A percentile compares a stretch with the other conserved stretches of the same genome.
Conservation (phyloP, 1,284 basidiomycete genomes). For the Filobasidium uniguttulatum region DNA sequence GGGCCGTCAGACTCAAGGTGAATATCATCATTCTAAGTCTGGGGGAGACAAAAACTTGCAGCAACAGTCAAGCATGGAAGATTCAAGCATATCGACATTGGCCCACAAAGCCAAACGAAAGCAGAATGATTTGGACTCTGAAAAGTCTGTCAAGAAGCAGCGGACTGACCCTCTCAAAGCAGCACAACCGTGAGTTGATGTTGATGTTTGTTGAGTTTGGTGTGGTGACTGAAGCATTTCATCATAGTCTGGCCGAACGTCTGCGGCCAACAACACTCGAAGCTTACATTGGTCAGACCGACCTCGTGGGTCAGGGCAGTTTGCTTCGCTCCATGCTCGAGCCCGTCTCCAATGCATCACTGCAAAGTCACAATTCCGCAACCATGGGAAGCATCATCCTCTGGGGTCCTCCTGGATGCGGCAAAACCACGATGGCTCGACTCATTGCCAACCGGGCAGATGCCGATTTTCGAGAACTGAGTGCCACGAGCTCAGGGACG, state of each 20-base stretch:
- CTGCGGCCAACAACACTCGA: constrained; percentile 27
- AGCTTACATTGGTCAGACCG: constrained; percentile 28
- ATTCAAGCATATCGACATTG: constrained; percentile 14
- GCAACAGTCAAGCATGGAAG: background rate
- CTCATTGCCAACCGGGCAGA: constrained; percentile 50
- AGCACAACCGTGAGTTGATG: constrained; percentile 29
- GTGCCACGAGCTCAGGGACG: constrained; percentile 57
- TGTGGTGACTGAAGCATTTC: background rate
- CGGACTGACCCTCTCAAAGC: constrained; percentile 28
- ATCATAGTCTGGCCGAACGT: constrained; percentile 29
- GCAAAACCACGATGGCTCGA: constrained; percentile 52
- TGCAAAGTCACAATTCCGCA: background rate
- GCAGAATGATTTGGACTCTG: background rate
- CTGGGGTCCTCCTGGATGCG: constrained; percentile 35
- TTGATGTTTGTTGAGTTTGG: background rate
- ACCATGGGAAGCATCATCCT: constrained; percentile 22
- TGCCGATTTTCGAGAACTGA: constrained; percentile 59
- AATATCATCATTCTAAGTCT: background rate
- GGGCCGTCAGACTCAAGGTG: no score
- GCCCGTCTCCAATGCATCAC: background rate
- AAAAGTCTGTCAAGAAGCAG: constrained; percentile 19
- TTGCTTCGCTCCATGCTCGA: constrained; percentile 31
- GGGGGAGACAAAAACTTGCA: background rate
- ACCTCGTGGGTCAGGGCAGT: constrained; percentile 31
- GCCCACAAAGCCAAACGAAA: constrained; percentile 8